Evolutionary conservation across 306 rosid species (phyloP), one percentile per base, ranked within the genome.

Genomic region (Cyamopsis tetragonoloba): DNA sequence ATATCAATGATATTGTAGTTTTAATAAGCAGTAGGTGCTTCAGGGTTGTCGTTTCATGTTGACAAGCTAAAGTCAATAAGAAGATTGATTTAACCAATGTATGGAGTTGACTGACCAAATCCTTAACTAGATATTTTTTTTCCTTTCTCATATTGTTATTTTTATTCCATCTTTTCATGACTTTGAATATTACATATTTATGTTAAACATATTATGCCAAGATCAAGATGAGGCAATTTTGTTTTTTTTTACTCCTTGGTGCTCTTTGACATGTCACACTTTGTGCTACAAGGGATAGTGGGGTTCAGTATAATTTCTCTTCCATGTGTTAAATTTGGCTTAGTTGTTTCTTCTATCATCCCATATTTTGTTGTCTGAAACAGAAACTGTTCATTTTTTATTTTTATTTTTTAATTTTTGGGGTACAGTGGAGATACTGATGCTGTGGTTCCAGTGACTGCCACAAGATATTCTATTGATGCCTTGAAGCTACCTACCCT

Each of bases 341-440:
- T 10, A 34, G 5, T 11, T 26, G 6, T 28, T 35, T 41, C 4
- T 27, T 38, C 4, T 3, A 37, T 34, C 6, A n/a, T 50, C 32
- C 48, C 18, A 55, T 20, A 32, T 53, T 51, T 12, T 62, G 23
- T 27, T 26, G 58, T 48, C 23, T 60, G 50, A 6, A 65, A 47
- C 6, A 65, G 44, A 43, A 62, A 22, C 11, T 9, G n/a, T 22
- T 37, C 8, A 19, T n/a, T n/a, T n/a, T n/a, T n/a, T n/a, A n/a
- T n/a, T n/a, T n/a, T 35, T 35, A 54, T 27, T 31, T 39, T 35
- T 60, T 12, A 4, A 14, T 70, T 38, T 13, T 47, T 72, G 41
- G 70, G 70, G 5, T 57, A 42, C 79, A 90, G 99, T 30, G 99
- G 99, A 28, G 97, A 95, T 79, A 90, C 95, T 8, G 99, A 95